phyloP scores from a whole-genome alignment of 176 grass and related monocot genomes.

The Eremochloa ophiuroides region DNA sequence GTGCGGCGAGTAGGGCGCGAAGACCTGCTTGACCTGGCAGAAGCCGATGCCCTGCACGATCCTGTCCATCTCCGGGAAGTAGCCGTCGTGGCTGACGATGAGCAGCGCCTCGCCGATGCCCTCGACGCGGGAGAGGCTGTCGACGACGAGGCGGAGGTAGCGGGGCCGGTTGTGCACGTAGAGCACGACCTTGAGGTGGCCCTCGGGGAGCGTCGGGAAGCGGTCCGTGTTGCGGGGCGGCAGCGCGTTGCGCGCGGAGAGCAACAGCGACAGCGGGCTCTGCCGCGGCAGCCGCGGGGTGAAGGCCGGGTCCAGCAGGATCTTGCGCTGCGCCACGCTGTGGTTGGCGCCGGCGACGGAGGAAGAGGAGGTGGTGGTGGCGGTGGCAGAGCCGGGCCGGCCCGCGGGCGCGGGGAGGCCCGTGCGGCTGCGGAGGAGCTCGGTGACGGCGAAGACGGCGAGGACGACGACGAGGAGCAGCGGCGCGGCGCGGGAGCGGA shows the following conservation, averaged over 20 bases:
- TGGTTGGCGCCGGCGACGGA: not conserved
- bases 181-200: conserved; percentile 70
- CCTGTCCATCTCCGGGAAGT: conserved; percentile 83
- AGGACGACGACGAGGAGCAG: conserved; percentile 45
- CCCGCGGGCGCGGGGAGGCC: not conserved
- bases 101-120: conserved; percentile 87
- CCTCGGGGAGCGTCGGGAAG: conserved; percentile 51
- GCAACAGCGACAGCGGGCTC: conserved; percentile 68
- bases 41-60: conserved; percentile 69
- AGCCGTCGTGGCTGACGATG: conserved; percentile 90
- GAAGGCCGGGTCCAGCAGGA: conserved; percentile 55
- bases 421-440: conserved; percentile 49
- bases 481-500: conserved; percentile 39
- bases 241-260: conserved; percentile 61
- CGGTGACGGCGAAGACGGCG: conserved; percentile 53
- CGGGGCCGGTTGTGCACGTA: conserved; percentile 92
- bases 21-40: conserved; percentile 98
- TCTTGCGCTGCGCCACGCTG: conserved; percentile 25
- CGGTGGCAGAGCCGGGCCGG: not conserved
- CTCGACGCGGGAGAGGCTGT: conserved; percentile 65
- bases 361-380: not conserved
- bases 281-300: conserved; percentile 61
- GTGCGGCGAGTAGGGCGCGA: conserved; percentile 86
- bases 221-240: conserved; percentile 61
- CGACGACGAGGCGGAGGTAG: conserved; percentile 73